A percentile compares a stretch with the other conserved stretches of the same genome.
These are phyloP conservation scores for Cladorrhinum sp. DNA, from an alignment of 2,329 filamentous ascomycete genomes.

Conservation along the genomic window DNA sequence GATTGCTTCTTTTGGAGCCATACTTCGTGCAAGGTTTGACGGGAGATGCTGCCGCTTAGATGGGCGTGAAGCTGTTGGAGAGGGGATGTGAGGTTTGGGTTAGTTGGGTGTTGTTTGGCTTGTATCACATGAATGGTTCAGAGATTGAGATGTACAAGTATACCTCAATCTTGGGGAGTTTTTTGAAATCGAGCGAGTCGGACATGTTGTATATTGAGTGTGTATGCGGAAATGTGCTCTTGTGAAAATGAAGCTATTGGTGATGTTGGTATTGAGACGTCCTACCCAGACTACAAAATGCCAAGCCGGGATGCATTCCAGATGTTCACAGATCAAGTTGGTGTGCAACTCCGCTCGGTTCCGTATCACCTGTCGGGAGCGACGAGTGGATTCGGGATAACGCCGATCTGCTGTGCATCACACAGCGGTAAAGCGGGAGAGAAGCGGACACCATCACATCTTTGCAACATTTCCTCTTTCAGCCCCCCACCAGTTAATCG, in stretches of 20 bases:
- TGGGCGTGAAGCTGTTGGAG: slow-evolving; percentile 69
- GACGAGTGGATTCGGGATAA: not conserved
- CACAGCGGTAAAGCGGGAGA: not conserved
- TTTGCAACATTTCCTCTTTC: not conserved
- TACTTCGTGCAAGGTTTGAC: slow-evolving; percentile 69
- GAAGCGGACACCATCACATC: not conserved
- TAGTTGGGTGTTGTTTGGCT: slow-evolving; percentile 15
- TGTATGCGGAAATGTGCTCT: too few species aligned
- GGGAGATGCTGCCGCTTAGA: slow-evolving; percentile 73
- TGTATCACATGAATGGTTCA: slow-evolving; percentile 4
- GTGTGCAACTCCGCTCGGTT: slow-evolving; percentile 7
- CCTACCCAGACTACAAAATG: not conserved
- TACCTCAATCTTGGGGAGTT: slow-evolving; percentile 58
- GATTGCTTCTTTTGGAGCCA: slow-evolving; percentile 56
- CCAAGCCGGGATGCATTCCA: not conserved
- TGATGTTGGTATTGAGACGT: too few species aligned
- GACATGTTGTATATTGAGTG: not conserved
- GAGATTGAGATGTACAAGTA: not conserved
- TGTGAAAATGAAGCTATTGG: not conserved
- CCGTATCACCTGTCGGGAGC: not conserved
- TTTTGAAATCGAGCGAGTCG: slow-evolving; percentile 41
- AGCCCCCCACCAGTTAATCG: not conserved
- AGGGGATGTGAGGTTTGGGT: slow-evolving; percentile 17
- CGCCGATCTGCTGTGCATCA: slow-evolving; percentile 5
- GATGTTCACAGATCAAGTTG: not conserved